phyloP scores from a whole-genome alignment of 495 filamentous ascomycete species.

The Bathelium albidoporum region DNA sequence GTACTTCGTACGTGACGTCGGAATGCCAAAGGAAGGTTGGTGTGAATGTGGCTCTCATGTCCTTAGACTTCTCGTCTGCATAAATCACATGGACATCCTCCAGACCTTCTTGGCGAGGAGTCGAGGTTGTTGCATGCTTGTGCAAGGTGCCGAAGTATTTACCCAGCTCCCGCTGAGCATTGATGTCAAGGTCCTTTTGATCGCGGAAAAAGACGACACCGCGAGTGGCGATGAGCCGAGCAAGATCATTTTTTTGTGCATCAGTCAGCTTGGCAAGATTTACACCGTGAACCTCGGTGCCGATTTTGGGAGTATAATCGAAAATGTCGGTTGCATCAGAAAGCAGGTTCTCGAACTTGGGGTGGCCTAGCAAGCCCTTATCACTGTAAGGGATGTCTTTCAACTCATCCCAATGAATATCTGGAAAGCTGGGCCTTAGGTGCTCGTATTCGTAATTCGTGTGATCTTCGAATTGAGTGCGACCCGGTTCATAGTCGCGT shows the following conservation, averaged over 20 bases:
- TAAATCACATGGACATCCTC: conserved; percentile 65
- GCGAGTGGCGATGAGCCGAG: conserved; percentile 57
- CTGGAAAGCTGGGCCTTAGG: conserved; percentile 47
- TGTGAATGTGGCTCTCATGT: conserved; percentile 28
- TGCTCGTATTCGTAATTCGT: conserved; percentile 46
- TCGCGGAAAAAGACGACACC: conserved; percentile 66
- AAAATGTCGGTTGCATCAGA: conserved; percentile 43
- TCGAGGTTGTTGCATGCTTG: conserved; percentile 50
- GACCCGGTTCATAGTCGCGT: conserved; percentile 34
- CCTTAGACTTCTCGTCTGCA: conserved; percentile 50
- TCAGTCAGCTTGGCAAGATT: conserved; percentile 57
- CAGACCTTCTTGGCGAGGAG: conserved; percentile 47
- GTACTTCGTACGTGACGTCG: conserved; percentile 60
- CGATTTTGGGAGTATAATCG: conserved; percentile 58
- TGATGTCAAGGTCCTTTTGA: conserved; percentile 57
- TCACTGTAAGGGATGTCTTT: conserved; percentile 43
- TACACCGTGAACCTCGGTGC: conserved; percentile 62
- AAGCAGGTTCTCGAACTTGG: conserved; percentile 49
- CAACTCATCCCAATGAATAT: conserved; percentile 44
- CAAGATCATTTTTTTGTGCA: conserved; percentile 64
- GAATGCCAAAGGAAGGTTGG: conserved; percentile 48
- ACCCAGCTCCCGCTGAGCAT: conserved; percentile 55
- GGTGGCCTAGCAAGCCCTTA: conserved; percentile 45
- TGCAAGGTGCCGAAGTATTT: conserved; percentile 58
- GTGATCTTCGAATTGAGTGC: conserved; percentile 36